Conservation (phyloP, 2,329 filamentous ascomycete genomes). For the Fusarium tupiense region DNA sequence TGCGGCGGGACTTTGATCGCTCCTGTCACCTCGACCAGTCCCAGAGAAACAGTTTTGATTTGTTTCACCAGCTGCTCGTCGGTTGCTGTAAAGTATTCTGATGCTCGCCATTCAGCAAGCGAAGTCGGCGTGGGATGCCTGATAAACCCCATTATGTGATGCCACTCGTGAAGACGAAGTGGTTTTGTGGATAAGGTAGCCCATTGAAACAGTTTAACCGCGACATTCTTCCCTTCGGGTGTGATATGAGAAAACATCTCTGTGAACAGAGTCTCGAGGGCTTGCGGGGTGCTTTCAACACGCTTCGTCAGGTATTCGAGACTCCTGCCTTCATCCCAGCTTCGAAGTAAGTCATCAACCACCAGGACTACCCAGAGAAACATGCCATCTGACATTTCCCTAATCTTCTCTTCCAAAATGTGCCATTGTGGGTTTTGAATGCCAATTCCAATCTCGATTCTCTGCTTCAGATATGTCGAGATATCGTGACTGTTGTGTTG, state of each 20-base stretch:
- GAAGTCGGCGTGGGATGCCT: background rate
- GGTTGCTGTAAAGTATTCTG: background rate
- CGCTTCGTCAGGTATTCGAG: background rate
- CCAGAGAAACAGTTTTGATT: background rate
- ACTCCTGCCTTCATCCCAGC: background rate
- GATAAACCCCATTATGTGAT: background rate
- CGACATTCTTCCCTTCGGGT: accelerated
- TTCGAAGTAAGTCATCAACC: background rate
- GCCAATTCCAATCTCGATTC: background rate
- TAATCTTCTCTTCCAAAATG: background rate
- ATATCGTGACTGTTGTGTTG: background rate
- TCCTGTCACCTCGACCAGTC: background rate
- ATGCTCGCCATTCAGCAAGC: background rate
- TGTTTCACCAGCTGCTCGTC: background rate
- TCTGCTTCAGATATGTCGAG: background rate
- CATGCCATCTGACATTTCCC: background rate
- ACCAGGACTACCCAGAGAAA: background rate
- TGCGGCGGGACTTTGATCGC: background rate
- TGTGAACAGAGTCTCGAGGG: background rate
- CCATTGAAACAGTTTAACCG: background rate
- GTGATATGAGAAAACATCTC: background rate
- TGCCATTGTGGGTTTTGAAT: background rate
- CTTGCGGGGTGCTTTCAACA: background rate
- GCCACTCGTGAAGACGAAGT: background rate
- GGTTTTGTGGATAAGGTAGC: background rate